A percentile compares a stretch with the other conserved stretches of the same genome.
phyloP scores from a whole-genome alignment of 495 filamentous ascomycete genomes.

The Penicillium diatomitis region DNA sequence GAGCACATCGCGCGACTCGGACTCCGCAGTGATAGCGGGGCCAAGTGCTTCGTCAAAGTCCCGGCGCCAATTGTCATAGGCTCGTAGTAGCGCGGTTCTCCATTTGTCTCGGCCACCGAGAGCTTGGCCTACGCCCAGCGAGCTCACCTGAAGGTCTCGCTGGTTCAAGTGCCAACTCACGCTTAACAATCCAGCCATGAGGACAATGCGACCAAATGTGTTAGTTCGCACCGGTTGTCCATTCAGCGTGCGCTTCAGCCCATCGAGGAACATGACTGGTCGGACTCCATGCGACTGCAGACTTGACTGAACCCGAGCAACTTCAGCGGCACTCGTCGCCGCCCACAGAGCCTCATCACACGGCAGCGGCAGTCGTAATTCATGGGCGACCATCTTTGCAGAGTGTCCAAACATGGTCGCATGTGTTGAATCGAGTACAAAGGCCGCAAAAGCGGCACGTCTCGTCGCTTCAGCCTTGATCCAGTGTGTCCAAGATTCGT shows the following conservation, averaged over 20 bases:
- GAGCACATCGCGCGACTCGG: constrained; percentile 74
- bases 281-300: constrained; percentile 77
- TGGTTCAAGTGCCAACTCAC: constrained; percentile 99
- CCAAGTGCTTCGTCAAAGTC: constrained; percentile 83
- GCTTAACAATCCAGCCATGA: constrained; percentile 90
- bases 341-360: constrained; percentile 95
- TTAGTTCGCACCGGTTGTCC: constrained; percentile 84
- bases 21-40: constrained; percentile 29
- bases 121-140: constrained; percentile 67
- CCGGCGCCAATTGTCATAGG: constrained; percentile 90
- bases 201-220: constrained; percentile 85
- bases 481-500: constrained; percentile 96
- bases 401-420: constrained; percentile 98
- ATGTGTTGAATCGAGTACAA: constrained; percentile 92
- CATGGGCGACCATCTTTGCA: constrained; percentile 93
- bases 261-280: constrained; percentile 82
- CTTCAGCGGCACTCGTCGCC: constrained; percentile 80
- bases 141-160: constrained; percentile 87
- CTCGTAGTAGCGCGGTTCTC: constrained; percentile 76
- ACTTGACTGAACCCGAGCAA: constrained; percentile 75
- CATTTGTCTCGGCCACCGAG: constrained; percentile 89
- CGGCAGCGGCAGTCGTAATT: constrained; percentile 84
- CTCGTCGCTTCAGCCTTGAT: constrained; percentile 89
- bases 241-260: constrained; percentile 82
- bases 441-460: constrained; percentile 86